Base-by-base conservation (phyloP, 2,329 filamentous ascomycete species). In the Zasmidium angulare region DNA sequence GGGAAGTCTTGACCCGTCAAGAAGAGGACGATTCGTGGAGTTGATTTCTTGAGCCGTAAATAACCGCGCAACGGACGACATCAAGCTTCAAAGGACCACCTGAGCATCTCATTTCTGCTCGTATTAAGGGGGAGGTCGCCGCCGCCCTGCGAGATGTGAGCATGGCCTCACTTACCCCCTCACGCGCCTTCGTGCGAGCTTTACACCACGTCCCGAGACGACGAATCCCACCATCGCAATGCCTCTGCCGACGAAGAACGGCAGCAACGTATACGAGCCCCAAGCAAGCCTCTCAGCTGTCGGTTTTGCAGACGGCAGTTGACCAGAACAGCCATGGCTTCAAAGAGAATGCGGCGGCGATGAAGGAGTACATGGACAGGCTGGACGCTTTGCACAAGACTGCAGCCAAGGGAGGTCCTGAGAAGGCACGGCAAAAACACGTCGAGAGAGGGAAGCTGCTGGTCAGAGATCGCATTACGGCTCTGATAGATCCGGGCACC, bases 391-490 rank as follows among this genome's bases (percentile, higher is more conserved):
- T 98, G 59, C 91, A 93, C 59, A 78, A 81, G 50, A 86, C 82
- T 66, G 71, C 67, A 9, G 85, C 91, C 53, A 82, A 84, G 64
- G 93, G 93, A 55, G 95, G 95, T 0, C 79, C 90, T 1, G 83
- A 87, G 59, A 95, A 95, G 75, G 90, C 93, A 2, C 83, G 89
- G 60, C 86, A 93, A 64, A 97, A 97, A 79, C 93, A 98, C 72
- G 77, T 96, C 21, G 85, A 88, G 31, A 83, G 93, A 68, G 90
- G 91, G 64, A 98, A 98, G 82, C 96, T 98, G 92, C 83, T 99
- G 58, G 91, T 93, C 1, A 82, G 95, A 65, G 93, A 98, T 75
- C 87, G 93, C 31, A 86, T 99, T 55, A 89, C 91, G 0, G 89
- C 91, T 3, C 79, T 99, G 64, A 84, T 97, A 63, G 93, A 99